These are phyloP conservation scores for Boletus vermiculosoides DNA, from an alignment of 768 basidiomycete species.

Conservation along the genomic window DNA sequence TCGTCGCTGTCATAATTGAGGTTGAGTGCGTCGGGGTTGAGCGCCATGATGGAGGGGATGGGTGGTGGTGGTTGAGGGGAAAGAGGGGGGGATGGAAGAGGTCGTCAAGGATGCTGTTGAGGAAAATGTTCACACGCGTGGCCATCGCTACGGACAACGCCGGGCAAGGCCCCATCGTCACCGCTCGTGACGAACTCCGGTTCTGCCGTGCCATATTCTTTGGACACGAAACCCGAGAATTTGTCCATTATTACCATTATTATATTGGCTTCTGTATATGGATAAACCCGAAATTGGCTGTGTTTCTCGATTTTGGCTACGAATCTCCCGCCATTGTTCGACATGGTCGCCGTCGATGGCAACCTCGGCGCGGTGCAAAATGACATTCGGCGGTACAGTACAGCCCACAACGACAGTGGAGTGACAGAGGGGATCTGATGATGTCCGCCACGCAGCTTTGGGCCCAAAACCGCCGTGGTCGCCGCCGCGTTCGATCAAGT, in stretches of 20 bases:
- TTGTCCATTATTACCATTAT: constrained; percentile 9
- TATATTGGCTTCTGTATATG: constrained; percentile 2
- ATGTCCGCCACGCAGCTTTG: constrained; percentile 16
- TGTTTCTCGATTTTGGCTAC: neutral
- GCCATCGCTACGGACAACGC: constrained; percentile 43
- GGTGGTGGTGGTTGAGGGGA: constrained; percentile 37
- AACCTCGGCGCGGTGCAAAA: neutral
- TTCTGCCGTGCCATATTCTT: constrained; percentile 33
- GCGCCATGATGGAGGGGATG: constrained; percentile 34
- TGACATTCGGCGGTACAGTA: neutral
- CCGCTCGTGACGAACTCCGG: constrained; percentile 42
- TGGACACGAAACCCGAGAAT: constrained; percentile 28
- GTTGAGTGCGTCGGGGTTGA: constrained; percentile 45
- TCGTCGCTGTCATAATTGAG: constrained; percentile 53
- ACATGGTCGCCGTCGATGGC: neutral
- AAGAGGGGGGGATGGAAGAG: constrained; percentile 34
- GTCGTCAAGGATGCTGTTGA: constrained; percentile 43
- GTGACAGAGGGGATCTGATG: neutral
- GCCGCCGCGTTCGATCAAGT: constrained; percentile 7
- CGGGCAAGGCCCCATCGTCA: constrained; percentile 44
- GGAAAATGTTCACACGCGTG: constrained; percentile 42
- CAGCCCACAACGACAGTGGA: neutral
- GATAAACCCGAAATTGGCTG: neutral
- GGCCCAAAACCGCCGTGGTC: constrained; percentile 14
- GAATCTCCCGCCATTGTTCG: constrained; percentile 6